These are phyloP conservation scores for Zoysia matrella DNA, from an alignment of 202 grass and related monocot species.

Conservation along the genomic window DNA sequence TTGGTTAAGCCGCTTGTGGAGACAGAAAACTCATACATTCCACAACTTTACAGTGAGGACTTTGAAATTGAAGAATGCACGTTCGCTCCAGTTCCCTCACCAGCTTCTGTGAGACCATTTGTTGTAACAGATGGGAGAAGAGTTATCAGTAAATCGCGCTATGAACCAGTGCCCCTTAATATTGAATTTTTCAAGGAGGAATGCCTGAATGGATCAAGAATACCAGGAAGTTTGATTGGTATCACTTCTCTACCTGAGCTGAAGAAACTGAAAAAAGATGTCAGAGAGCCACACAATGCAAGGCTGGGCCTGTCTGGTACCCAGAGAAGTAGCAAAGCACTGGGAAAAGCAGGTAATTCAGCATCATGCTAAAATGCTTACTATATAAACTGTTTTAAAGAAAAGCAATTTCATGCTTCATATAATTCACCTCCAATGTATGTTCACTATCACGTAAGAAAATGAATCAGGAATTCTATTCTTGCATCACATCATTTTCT, in stretches of 20 bases:
- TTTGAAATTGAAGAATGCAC: constrained; percentile 87
- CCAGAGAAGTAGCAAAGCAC: constrained; percentile 39
- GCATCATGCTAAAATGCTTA: constrained; percentile 25
- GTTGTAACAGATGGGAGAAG: constrained; percentile 78
- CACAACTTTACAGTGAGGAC: constrained; percentile 71
- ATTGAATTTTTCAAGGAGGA: constrained; percentile 43
- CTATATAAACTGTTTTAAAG: constrained; percentile 7
- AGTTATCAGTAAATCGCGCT: constrained; percentile 75
- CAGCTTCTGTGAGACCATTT: constrained; percentile 65
- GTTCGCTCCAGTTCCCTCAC: constrained; percentile 63
- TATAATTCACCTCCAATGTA: constrained; percentile 9
- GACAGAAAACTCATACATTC: constrained; percentile 68
- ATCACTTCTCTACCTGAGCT: constrained; percentile 52
- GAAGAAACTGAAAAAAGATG: constrained; percentile 64
- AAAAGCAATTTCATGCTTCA: not conserved
- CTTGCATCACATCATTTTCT: not conserved
- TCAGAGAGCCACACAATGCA: constrained; percentile 25
- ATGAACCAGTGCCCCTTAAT: constrained; percentile 51
- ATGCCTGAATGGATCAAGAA: constrained; percentile 32
- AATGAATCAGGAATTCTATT: constrained; percentile 4
- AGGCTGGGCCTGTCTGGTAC: constrained; percentile 29
- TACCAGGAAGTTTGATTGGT: constrained; percentile 49
- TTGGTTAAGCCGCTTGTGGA: constrained; percentile 65
- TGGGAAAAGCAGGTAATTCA: constrained; percentile 65
- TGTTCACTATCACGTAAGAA: constrained; percentile 16